Conservation (phyloP, 768 basidiomycete species). For the Termitomyces sp. region DNA sequence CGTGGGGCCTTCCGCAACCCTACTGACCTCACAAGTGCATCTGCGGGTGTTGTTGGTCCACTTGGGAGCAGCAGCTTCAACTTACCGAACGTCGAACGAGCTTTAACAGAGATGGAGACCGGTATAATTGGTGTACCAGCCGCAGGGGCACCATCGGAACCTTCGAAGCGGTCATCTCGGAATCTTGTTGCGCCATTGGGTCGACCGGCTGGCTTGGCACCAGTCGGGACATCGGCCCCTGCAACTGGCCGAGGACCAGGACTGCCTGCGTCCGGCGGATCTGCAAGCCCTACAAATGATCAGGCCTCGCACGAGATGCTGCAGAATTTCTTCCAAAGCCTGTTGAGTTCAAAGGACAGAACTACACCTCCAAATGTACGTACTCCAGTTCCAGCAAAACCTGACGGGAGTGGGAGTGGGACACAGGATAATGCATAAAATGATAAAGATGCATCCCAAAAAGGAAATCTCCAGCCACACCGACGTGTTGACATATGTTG, state of each 20-base stretch:
- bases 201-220: constrained; percentile 34
- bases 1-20: constrained; percentile 83
- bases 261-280: constrained; percentile 28
- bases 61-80: constrained; percentile 83
- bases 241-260: constrained; percentile 29
- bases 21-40: constrained; percentile 46
- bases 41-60: constrained; percentile 87
- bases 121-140: constrained; percentile 31
- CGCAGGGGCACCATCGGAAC: constrained; percentile 18
- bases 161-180: constrained; percentile 17
- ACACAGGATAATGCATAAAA: constrained; percentile 25
- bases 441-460: constrained; percentile 2
- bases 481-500: constrained; percentile 30
- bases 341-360: constrained; percentile 59
- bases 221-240: constrained; percentile 30
- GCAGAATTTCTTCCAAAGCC: constrained; percentile 83
- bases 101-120: constrained; percentile 83
- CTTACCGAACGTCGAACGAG: constrained; percentile 84
- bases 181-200: constrained; percentile 28
- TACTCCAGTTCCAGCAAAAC: constrained; percentile 18
- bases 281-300: constrained; percentile 44
- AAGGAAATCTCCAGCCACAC: constrained; percentile 21
- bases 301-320: constrained; percentile 78
- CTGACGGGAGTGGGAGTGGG: constrained; percentile 28
- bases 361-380: constrained; percentile 1